A percentile compares a stretch with the other conserved stretches of the same genome.
phyloP scores from a whole-genome alignment of 2,329 filamentous ascomycete species.

The Amylocarpus encephaloides region DNA sequence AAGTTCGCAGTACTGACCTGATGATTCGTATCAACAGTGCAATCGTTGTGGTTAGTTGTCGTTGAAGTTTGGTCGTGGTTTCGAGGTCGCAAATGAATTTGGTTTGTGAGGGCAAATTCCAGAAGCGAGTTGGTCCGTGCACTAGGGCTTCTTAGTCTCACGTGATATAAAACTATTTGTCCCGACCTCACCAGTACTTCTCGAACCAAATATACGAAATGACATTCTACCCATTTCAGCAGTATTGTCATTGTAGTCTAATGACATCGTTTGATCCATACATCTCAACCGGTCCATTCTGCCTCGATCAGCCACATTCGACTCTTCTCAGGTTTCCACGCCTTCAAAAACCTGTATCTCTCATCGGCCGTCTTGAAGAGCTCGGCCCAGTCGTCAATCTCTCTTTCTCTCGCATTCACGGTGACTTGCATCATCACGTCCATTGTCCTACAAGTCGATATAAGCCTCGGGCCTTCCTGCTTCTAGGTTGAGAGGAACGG shows the following conservation, averaged over 20 bases:
- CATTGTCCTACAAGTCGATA: not conserved
- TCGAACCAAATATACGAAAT: no score
- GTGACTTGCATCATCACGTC: conserved; percentile 4
- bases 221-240: not conserved
- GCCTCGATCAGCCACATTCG: conserved; percentile 6
- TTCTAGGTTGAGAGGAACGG: not conserved
- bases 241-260: not conserved
- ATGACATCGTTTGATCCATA: not conserved
- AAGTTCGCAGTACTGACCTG: conserved; percentile 38
- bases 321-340: conserved; percentile 3
- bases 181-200: no score
- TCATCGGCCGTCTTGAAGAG: conserved; percentile 1
- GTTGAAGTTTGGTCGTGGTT: conserved; percentile 10
- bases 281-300: conserved; percentile 1
- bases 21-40: conserved; percentile 44
- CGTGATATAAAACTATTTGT: not conserved
- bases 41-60: conserved; percentile 33
- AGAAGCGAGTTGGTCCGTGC: not conserved
- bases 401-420: conserved; percentile 3
- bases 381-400: not conserved
- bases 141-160: not conserved
- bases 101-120: not conserved
- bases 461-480: not conserved
- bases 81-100: not conserved
- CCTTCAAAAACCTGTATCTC: conserved; percentile 6